Evolutionary conservation across 768 basidiomycete genomes (phyloP).

Genomic region (Cystobasidium tubakii): DNA sequence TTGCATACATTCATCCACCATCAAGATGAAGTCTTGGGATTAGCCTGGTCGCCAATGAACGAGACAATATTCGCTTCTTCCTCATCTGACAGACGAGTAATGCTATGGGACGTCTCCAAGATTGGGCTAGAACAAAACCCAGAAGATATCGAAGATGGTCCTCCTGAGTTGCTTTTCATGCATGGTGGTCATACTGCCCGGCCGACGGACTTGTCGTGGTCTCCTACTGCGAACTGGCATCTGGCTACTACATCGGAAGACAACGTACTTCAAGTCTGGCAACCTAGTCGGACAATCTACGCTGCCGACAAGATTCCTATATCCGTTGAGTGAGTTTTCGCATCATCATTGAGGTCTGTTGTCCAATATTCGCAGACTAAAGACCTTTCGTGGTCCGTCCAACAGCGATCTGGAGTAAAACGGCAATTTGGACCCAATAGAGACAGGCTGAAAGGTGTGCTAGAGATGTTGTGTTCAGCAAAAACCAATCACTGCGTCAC

Average conservation of each 20-base stretch:
- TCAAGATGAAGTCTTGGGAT: constrained; percentile 85
- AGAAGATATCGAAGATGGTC: constrained; percentile 96
- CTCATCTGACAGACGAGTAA: constrained; percentile 84
- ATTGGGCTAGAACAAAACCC: constrained; percentile 95
- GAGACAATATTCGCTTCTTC: constrained; percentile 89
- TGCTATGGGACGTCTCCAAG: constrained; percentile 85
- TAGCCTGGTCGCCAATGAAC: constrained; percentile 92
- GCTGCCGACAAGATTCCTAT: constrained; percentile 74
- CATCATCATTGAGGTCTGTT: not conserved
- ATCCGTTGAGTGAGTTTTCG: constrained; percentile 23
- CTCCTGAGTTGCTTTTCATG: constrained; percentile 89
- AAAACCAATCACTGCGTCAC: too few species aligned
- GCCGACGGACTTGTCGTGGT: constrained; percentile 93
- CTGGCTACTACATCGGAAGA: constrained; percentile 68
- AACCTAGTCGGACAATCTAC: constrained; percentile 89
- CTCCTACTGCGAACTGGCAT: constrained; percentile 54
- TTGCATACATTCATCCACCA: constrained; percentile 89
- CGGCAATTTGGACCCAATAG: not conserved
- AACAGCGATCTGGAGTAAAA: constrained; percentile 9
- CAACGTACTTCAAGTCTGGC: constrained; percentile 96
- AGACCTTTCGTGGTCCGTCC: too few species aligned
- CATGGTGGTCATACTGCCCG: constrained; percentile 64
- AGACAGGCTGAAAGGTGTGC: not conserved
- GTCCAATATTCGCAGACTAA: too few species aligned
- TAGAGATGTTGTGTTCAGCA: not conserved